phyloP scores from a whole-genome alignment of 225 moss, liverwort and hornwort species.

The Straminergon stramineum region DNA sequence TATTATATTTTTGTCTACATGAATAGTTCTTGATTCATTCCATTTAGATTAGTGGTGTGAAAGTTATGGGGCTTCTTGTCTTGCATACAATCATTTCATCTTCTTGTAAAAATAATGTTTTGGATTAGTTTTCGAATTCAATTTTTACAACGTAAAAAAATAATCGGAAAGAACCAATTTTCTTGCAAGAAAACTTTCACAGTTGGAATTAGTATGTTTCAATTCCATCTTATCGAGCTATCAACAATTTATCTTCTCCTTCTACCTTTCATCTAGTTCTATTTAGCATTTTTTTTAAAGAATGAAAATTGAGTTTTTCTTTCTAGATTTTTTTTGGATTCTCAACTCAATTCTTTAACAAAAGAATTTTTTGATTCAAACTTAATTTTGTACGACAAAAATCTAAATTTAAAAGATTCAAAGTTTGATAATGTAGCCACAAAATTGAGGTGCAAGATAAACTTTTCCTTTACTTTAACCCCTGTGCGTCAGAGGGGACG shows the following conservation, averaged over 20 bases:
- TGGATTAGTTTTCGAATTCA: accelerated
- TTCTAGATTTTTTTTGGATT: not conserved
- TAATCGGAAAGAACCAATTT: not conserved
- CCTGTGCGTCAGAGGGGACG: no score
- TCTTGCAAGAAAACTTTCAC: not conserved
- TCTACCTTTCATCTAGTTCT: not conserved
- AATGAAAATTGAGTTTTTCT: not conserved
- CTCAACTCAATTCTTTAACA: not conserved
- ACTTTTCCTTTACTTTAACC: not conserved
- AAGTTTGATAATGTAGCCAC: not conserved
- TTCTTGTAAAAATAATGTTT: not conserved
- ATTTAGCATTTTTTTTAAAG: no score
- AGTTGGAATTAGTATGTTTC: accelerated
- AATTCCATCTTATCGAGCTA: not conserved
- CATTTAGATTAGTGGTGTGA: not conserved
- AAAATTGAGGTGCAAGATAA: no score
- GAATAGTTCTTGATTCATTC: not conserved
- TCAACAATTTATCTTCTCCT: not conserved
- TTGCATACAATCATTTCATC: not conserved
- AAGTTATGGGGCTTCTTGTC: not conserved
- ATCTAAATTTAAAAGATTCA: not conserved
- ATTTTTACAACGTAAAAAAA: not conserved
- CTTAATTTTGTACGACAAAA: not conserved
- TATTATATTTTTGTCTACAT: not conserved
- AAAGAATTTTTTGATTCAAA: not conserved